Percentiles rank a stretch among this genome's conserved stretches.
phyloP scores from a whole-genome alignment of 345 rosid species.

The Camelina neglecta region DNA sequence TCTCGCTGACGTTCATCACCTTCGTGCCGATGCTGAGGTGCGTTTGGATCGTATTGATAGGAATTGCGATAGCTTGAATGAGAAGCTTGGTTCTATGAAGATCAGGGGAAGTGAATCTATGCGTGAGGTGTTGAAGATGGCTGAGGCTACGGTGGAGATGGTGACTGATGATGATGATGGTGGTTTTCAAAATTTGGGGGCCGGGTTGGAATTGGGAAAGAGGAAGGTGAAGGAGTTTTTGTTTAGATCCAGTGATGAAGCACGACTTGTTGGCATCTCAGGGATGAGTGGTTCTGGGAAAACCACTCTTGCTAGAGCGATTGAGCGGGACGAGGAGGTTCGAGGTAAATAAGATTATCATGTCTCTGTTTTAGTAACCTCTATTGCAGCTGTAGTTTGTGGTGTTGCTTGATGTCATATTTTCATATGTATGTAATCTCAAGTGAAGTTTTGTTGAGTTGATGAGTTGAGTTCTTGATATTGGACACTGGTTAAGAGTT shows the following conservation, averaged over 20 bases:
- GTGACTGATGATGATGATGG: conserved; percentile 26
- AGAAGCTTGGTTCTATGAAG: conserved; percentile 65
- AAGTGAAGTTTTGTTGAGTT: background rate
- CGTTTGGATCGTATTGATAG: conserved; percentile 61
- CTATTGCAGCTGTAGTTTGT: background rate
- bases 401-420: background rate
- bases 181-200: conserved; percentile 44
- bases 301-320: conserved; percentile 68
- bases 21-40: conserved; percentile 51
- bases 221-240: conserved; percentile 76
- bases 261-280: conserved; percentile 60
- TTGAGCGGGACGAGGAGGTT: conserved; percentile 63
- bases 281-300: conserved; percentile 67
- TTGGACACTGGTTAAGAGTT: background rate
- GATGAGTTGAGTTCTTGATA: conserved; percentile 14
- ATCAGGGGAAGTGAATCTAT: conserved; percentile 68
- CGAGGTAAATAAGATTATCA: conserved; percentile 43
- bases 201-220: conserved; percentile 65
- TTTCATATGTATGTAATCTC: background rate
- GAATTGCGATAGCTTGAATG: conserved; percentile 48
- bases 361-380: background rate
- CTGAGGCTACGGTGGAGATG: conserved; percentile 47
- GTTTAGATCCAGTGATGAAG: conserved; percentile 39
- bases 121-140: conserved; percentile 57
- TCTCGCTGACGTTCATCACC: conserved; percentile 74